Base-by-base conservation (phyloP, 495 filamentous ascomycete species). In the Neurospora sublineolata region DNA sequence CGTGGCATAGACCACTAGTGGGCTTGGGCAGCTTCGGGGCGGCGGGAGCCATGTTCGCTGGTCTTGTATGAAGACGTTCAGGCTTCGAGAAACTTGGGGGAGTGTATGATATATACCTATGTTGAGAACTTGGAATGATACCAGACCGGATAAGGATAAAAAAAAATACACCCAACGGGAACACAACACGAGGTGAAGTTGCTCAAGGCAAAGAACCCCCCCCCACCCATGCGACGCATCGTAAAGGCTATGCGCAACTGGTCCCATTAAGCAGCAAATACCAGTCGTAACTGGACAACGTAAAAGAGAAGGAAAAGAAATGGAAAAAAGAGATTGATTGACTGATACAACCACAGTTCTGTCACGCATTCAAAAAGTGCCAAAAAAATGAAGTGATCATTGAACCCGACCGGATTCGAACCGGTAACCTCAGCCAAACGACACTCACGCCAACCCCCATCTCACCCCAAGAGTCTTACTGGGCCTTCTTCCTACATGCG, bases 21-120 rank as follows among this genome's bases (percentile, higher is more conserved):
- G 73, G 77, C 8, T 70, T 84, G 8, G 72, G 75, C 69, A 76
- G 74, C 60, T 76, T 81, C 42, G 81, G 82, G 3, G 79, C 77
- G 12, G 75, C 79, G 11, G 80, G 82, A 1, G 74, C 73, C 16
- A 76, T 84, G 74, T 73, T 83, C 20, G 73, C 68, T 14, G 27
- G 42, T 60, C 52, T 60, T 60, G 52, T 30, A 60, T 60, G 12
- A 60, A 60, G 20, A 60, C 52, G 11, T 60, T 27, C 12, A 60
- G 52, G 11, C 12, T 60, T 30, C 46, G 5, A 23, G 52, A 30
- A 60, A 1, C 6, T 16, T 60, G 5, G 52, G 52, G 11, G 6
- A 60, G 23, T 60, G 23, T 60, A 60, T 60, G 52, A 60, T 60
- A 30, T 16, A 23, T 60, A 16, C 23, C 5, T 60, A 60, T 60